These are phyloP conservation scores for Mayamaea pseudoterrestris DNA, from an alignment of 108 stramenopile genomes.

Conservation along the genomic window DNA sequence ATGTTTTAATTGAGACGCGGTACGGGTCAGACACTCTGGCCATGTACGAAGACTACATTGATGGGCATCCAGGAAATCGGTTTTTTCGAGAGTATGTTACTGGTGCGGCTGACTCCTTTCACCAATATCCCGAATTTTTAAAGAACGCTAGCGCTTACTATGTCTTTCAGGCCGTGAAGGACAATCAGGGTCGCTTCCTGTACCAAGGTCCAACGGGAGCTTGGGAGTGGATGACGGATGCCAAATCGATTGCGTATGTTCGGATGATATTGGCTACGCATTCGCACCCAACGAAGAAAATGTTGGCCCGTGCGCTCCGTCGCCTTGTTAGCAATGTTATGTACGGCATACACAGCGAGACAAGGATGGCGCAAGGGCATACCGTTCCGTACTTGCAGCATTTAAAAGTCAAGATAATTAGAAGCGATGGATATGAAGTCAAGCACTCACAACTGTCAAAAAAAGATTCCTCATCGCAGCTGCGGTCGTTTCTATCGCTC, in stretches of 20 bases:
- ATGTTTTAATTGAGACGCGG: constrained; percentile 24
- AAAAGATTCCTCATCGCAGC: too few species aligned
- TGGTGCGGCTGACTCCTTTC: neutral
- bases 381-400: neutral
- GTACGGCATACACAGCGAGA: constrained; percentile 1
- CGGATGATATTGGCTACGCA: neutral
- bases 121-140: neutral
- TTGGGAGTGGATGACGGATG: constrained; percentile 1
- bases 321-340: neutral
- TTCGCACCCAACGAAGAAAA: neutral
- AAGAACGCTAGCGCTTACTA: neutral
- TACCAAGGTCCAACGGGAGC: constrained; percentile 2
- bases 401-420: neutral
- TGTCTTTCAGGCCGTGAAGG: neutral
- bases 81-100: neutral
- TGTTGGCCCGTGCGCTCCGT: neutral
- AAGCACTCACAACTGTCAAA: too few species aligned
- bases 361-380: neutral
- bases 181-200: constrained; percentile 2
- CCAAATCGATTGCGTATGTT: neutral
- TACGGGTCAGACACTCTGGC: constrained; percentile 5
- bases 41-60: constrained; percentile 14
- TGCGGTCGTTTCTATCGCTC: too few species aligned
- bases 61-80: constrained; percentile 21
- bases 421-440: too few species aligned